These are phyloP conservation scores for Xylaria palmicola DNA, from an alignment of 495 filamentous ascomycete species.

Conservation along the genomic window DNA sequence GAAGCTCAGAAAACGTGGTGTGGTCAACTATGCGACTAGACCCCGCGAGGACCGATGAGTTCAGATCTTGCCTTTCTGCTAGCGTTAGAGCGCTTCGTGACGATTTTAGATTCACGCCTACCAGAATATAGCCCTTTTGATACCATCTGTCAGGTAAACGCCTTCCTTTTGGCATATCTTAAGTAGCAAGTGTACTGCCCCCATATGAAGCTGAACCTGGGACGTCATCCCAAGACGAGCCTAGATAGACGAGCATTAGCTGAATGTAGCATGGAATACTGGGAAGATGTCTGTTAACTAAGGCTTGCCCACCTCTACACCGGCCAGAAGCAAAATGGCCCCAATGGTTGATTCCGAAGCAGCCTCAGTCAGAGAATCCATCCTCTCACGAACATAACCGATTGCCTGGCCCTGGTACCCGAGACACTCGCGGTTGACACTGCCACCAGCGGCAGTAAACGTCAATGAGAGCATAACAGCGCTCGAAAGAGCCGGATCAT, in stretches of 20 bases:
- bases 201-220: slow-evolving; percentile 39
- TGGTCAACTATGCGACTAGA: slow-evolving; percentile 35
- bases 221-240: slow-evolving; percentile 28
- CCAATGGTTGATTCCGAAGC: slow-evolving; percentile 38
- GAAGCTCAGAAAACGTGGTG: slow-evolving; percentile 38
- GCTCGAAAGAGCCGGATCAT: slow-evolving; percentile 37
- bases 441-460: slow-evolving; percentile 24
- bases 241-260: neutral
- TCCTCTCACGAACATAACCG: slow-evolving; percentile 33
- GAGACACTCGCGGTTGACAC: slow-evolving; percentile 30
- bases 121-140: slow-evolving; percentile 44
- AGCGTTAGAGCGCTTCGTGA: neutral
- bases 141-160: slow-evolving; percentile 33
- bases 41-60: slow-evolving; percentile 32
- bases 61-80: slow-evolving; percentile 36
- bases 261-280: neutral
- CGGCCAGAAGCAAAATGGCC: slow-evolving; percentile 39
- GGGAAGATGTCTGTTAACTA: neutral
- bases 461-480: slow-evolving; percentile 39
- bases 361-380: slow-evolving; percentile 25
- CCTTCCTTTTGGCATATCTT: slow-evolving; percentile 10
- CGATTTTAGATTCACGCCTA: slow-evolving; percentile 8
- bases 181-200: slow-evolving; percentile 33
- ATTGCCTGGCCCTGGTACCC: slow-evolving; percentile 34
- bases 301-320: slow-evolving; percentile 33